Base-by-base conservation (phyloP, 805 yeast genomes). In the Wickerhamiella australiensis region DNA sequence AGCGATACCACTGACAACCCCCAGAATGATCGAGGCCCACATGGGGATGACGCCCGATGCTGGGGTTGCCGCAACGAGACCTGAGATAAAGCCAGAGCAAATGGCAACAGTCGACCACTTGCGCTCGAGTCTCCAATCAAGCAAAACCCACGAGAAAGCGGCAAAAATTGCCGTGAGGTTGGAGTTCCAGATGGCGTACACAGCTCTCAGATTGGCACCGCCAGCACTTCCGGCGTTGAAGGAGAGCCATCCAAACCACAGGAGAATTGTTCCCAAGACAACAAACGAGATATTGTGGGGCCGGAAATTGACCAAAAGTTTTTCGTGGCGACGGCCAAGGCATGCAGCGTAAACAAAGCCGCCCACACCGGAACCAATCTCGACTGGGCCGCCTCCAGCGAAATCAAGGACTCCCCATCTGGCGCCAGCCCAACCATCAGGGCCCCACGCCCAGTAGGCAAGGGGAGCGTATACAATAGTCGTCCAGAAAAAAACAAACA, bases 341-440 rank as follows among this genome's bases (percentile, higher is more conserved):
- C 62, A 67, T 17, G 58, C 49, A 1, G 68, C 62, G 43, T 65
- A 61, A 4, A 85, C 95, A 58, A 90, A 80, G 1, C 95, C 96
- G 31, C 86, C 83, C 21, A 87, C 82, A 53, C 97, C 97, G 21
- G 94, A 80, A 26, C 85, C 74, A 50, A 92, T 85, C 65, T 90
- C 97, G 23, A 90, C 96, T 0, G 96, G 95, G 0, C 96, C 96
- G 50, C 97, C 97, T 26, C 98, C 98, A 21, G 98, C 98, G 65
- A 85, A 90, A 64, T 90, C 98, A 47, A 90, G 71, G 1, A 81
- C 97, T 5, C 95, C 96, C 79, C 95, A 90, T 57, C 78, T 72
- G 56, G 74, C 74, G 15, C 63, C 64, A 33, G 95, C 95, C 97
- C 97, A 90, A 36, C 98, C 97, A 42, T 80, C 80, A 1, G 84